Conservation (phyloP, 306 rosid genomes). For the Gastrolobium villosum region DNA sequence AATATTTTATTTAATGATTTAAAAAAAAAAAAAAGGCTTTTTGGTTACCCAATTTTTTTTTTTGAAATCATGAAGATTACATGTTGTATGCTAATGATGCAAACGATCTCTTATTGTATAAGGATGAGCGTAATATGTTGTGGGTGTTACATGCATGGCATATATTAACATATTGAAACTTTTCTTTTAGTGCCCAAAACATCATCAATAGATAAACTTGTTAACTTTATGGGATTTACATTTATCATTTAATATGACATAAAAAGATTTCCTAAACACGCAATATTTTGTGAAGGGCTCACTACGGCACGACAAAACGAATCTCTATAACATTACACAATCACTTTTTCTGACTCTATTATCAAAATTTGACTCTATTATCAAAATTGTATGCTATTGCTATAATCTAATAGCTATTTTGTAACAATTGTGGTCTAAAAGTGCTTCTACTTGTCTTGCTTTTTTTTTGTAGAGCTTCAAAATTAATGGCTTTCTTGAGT, state of each 20-base stretch:
- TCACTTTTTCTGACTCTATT: too few species aligned
- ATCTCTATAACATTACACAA: too few species aligned
- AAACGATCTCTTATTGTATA: conserved; percentile 31
- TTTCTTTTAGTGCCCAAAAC: not conserved
- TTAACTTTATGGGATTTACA: too few species aligned
- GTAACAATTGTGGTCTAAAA: conserved; percentile 26
- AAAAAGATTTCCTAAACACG: too few species aligned
- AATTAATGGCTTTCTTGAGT: conserved; percentile 48
- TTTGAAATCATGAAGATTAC: conserved; percentile 15
- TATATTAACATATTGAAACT: not conserved
- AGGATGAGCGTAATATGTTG: conserved; percentile 22
- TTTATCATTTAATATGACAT: too few species aligned
- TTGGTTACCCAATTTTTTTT: not conserved
- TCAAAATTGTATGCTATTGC: not conserved
- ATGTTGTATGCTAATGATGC: conserved; percentile 4
- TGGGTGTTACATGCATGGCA: conserved; percentile 10
- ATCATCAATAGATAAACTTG: not conserved
- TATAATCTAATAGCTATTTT: not conserved
- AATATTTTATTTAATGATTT: conserved; percentile 12
- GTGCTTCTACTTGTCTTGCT: conserved; percentile 19
- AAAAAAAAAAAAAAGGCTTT: not conserved
- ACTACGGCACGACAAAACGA: too few species aligned
- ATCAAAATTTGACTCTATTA: too few species aligned
- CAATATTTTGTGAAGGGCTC: too few species aligned
- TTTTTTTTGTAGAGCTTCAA: conserved; percentile 35